Conservation (phyloP, 148 eudicot genomes). For the Selenicereus undatus region DNA sequence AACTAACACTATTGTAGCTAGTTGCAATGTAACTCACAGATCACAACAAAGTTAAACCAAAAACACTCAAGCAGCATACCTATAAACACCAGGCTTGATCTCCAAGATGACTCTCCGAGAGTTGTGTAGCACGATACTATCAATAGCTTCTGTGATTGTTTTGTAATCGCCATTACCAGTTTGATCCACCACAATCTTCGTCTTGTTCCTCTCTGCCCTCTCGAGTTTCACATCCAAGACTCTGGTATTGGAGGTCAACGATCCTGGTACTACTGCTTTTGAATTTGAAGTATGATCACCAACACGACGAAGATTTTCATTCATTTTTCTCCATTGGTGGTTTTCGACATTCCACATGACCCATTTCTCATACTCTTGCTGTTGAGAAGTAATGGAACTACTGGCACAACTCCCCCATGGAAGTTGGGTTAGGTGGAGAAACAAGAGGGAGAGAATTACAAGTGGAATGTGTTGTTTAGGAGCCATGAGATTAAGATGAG, state of each 20-base stretch:
- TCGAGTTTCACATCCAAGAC: slow-evolving; percentile 33
- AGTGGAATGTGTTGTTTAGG: slow-evolving; percentile 12
- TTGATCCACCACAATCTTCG: slow-evolving; percentile 33
- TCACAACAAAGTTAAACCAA: neutral
- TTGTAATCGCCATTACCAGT: slow-evolving; percentile 44
- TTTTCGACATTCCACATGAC: slow-evolving; percentile 42
- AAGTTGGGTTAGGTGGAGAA: slow-evolving; percentile 17
- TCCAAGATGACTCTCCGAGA: slow-evolving; percentile 33
- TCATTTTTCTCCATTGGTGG: slow-evolving; percentile 20
- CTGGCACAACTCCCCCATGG: slow-evolving; percentile 1
- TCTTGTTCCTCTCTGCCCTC: slow-evolving; percentile 41
- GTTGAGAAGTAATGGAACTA: neutral
- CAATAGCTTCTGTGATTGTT: slow-evolving; percentile 42
- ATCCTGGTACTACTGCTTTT: neutral
- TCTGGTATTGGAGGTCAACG: neutral
- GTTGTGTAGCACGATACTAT: slow-evolving; percentile 34
- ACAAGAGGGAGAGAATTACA: slow-evolving; percentile 9
- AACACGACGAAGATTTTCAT: no score
- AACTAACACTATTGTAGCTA: no score
- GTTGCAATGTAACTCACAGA: neutral
- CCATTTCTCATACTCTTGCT: slow-evolving; percentile 36
- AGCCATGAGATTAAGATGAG: slow-evolving; percentile 15
- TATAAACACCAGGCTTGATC: slow-evolving; percentile 49
- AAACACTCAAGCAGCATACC: slow-evolving; percentile 18
- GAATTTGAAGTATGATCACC: neutral